Evolutionary conservation across 1,284 basidiomycete genomes (phyloP).

Genomic region (Dichomitus squalens): DNA sequence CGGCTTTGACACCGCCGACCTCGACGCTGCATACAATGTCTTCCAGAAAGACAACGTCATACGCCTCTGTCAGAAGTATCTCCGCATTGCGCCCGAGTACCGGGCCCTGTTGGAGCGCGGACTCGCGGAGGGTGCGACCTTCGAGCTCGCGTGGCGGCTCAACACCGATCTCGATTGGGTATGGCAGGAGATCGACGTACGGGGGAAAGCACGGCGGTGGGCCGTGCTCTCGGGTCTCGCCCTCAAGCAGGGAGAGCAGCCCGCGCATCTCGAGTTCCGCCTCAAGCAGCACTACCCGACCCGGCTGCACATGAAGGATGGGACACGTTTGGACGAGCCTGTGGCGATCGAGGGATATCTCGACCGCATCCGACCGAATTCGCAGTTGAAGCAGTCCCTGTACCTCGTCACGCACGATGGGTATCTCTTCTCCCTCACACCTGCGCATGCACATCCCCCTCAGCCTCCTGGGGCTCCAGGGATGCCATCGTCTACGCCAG

Average conservation of each 20-base stretch:
- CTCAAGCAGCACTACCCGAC: constrained; percentile 67
- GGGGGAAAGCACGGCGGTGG: constrained; percentile 67
- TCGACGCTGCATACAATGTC: constrained; percentile 42
- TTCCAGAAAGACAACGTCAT: constrained; percentile 66
- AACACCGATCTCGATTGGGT: constrained; percentile 81
- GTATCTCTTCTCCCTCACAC: constrained; percentile 63
- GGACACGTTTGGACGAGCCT: constrained; percentile 65
- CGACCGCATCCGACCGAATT: constrained; percentile 67
- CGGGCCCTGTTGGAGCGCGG: constrained; percentile 58
- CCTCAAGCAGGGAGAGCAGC: constrained; percentile 55
- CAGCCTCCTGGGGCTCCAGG: constrained; percentile 58
- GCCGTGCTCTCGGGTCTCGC: constrained; percentile 74
- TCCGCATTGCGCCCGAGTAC: constrained; percentile 63
- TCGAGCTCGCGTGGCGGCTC: constrained; percentile 78
- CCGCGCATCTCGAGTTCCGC: constrained; percentile 72
- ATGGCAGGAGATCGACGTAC: constrained; percentile 66
- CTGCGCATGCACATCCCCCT: constrained; percentile 65
- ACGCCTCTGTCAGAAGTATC: constrained; percentile 54
- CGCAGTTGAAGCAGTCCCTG: constrained; percentile 58
- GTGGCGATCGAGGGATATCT: constrained; percentile 81
- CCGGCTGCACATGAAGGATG: constrained; percentile 54
- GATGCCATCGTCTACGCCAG: neutral
- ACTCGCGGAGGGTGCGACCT: constrained; percentile 53
- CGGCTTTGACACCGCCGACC: constrained; percentile 38
- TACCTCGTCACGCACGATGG: constrained; percentile 80